Base-by-base conservation (phyloP, 352 stramenopile species). In the Pythium volutum region DNA sequence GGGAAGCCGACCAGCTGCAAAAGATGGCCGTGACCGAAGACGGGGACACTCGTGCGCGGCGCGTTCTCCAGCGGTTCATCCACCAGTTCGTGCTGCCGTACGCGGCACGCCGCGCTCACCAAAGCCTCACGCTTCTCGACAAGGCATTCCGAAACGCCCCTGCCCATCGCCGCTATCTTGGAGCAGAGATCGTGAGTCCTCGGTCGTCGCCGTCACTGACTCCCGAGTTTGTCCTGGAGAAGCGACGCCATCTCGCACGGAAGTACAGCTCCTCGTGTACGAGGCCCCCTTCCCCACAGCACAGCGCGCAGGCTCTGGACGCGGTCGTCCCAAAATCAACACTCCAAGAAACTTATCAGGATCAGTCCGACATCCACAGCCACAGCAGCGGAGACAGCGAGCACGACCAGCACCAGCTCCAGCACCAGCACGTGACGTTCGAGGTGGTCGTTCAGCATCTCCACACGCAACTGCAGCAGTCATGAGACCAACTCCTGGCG, bases 401-500 rank as follows among this genome's bases (percentile, higher is more conserved):
- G 25, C 53, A 54, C 1, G 49, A 23, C 1, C 52, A 62, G 47
- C 62, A 29, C 1, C 31, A 49, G 25, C 31, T 47, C 16, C 47
- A 54, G 6, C 53, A 57, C 15, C 42, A 77, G 23, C 69, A 56
- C n/a, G 69, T 71, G 15, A 74, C 65, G 2, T 45, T 73, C 18
- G 71, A 79, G 29, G 57, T 57, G 3, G 71, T 81, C 26, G 69
- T 81, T 29, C 58, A 70, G 27, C 48, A 67, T 38, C 74, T 82
- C 5, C 57, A 66, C 23, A 18, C 53, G 5, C 67, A 68, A 55
- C 36, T 78, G 2, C 47, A 74, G 34, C 52, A 48, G 3, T 20
- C 52, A 5, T 64, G 47, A 4, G 46, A 38, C 3, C 31, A 66
- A 12, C 31, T 26, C 0, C 11, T 31, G 12, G 51, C 16, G 1